These are phyloP conservation scores for Pulveroboletus sp. DNA, from an alignment of 768 basidiomycete genomes.

Conservation along the genomic window DNA sequence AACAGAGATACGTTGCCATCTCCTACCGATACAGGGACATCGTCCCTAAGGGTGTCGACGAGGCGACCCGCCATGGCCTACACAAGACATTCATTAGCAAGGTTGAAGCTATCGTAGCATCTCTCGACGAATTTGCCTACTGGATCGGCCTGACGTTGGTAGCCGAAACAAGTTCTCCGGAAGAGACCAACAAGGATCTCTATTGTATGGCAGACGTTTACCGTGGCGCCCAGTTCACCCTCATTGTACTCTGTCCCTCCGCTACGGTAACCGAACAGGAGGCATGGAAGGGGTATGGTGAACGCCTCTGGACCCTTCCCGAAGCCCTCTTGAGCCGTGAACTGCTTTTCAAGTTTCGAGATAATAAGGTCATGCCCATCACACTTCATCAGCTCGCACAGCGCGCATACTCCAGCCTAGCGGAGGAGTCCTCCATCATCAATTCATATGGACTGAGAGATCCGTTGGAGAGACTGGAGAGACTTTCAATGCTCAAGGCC, in stretches of 20 bases:
- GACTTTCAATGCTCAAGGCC: slow-evolving; percentile 17
- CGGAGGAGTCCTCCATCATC: slow-evolving; percentile 20
- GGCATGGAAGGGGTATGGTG: slow-evolving; percentile 17
- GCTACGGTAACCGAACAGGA: not conserved
- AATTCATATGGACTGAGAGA: slow-evolving; percentile 20
- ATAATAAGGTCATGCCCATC: slow-evolving; percentile 11
- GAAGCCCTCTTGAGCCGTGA: slow-evolving; percentile 21
- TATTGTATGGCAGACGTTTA: slow-evolving; percentile 26
- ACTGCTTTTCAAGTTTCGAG: slow-evolving; percentile 13
- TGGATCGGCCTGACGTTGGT: slow-evolving; percentile 19
- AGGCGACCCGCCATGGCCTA: not conserved
- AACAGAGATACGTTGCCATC: slow-evolving; percentile 17
- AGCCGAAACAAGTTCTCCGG: not conserved
- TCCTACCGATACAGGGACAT: slow-evolving; percentile 18
- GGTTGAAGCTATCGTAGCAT: slow-evolving; percentile 1
- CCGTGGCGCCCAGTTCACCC: slow-evolving; percentile 20
- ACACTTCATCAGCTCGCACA: slow-evolving; percentile 25
- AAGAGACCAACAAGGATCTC: slow-evolving; percentile 16
- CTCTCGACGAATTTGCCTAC: slow-evolving; percentile 15
- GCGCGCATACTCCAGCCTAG: slow-evolving; percentile 15
- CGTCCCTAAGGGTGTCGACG: not conserved
- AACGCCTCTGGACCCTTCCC: slow-evolving; percentile 26
- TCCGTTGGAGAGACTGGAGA: slow-evolving; percentile 23
- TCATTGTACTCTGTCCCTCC: slow-evolving; percentile 16
- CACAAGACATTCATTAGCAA: slow-evolving; percentile 1